phyloP scores from a whole-genome alignment of 2,329 filamentous ascomycete species.

The Apiospora arundinis region DNA sequence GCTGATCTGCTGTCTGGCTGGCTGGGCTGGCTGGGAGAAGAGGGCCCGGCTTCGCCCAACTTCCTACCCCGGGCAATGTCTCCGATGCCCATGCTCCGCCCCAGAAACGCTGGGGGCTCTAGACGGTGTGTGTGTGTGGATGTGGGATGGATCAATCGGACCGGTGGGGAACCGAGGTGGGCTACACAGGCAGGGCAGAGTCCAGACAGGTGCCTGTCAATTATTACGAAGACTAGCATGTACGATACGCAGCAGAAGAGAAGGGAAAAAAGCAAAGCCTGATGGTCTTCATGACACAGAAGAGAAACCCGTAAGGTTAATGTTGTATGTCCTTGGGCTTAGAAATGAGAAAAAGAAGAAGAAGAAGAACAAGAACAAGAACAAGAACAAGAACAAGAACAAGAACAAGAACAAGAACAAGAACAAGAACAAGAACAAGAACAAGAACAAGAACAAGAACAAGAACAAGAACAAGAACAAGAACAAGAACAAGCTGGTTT shows the following conservation, averaged over 20 bases:
- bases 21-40: not conserved
- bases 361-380: too few relatives aligned
- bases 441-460: too few relatives aligned
- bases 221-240: not conserved
- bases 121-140: constrained; percentile 9
- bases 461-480: too few relatives aligned
- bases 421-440: too few relatives aligned
- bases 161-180: constrained; percentile 11
- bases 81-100: constrained; percentile 11
- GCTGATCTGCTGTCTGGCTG: not conserved
- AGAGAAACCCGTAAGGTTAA: not conserved
- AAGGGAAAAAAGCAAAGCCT: not conserved
- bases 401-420: too few relatives aligned
- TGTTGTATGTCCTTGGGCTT: not conserved
- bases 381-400: too few relatives aligned
- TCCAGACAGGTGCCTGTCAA: not conserved
- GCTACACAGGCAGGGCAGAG: too few relatives aligned
- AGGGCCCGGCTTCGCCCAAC: not conserved
- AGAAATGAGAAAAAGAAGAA: not conserved
- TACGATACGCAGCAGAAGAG: not conserved
- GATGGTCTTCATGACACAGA: not conserved
- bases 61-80: constrained; percentile 14
- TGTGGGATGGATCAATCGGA: constrained; percentile 10
- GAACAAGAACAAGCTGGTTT: too few relatives aligned
- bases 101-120: constrained; percentile 12